These are phyloP conservation scores for Cyberlindnera euphorbiae DNA, from an alignment of 805 yeast species.

Conservation along the genomic window DNA sequence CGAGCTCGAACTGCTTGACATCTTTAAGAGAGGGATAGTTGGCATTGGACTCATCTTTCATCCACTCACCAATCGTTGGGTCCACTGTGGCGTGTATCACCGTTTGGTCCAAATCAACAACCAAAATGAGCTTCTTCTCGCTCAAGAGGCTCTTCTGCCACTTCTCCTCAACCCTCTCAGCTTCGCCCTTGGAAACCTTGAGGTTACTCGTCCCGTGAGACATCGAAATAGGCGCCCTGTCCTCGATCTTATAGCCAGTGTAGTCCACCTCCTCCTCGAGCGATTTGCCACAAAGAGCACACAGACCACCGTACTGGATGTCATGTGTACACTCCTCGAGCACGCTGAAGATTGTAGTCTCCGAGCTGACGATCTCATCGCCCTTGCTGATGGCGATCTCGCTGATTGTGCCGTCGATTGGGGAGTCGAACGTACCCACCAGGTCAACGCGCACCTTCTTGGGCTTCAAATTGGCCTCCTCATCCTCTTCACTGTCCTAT, in stretches of 20 bases:
- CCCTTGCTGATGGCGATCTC: slow-evolving; percentile 47
- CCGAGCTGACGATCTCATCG: slow-evolving; percentile 47
- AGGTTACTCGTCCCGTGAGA: slow-evolving; percentile 83
- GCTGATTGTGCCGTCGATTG: slow-evolving; percentile 66
- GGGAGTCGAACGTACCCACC: slow-evolving; percentile 76
- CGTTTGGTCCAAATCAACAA: slow-evolving; percentile 95
- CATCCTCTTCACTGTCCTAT: slow-evolving; percentile 22
- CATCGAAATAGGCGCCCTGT: slow-evolving; percentile 82
- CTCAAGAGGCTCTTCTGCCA: slow-evolving; percentile 56
- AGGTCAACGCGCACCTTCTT: slow-evolving; percentile 51
- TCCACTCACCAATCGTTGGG: slow-evolving; percentile 97
- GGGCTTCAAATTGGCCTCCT: slow-evolving; percentile 12
- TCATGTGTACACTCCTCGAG: slow-evolving; percentile 87
- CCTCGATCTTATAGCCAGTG: slow-evolving; percentile 48
- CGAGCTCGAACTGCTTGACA: slow-evolving; percentile 69
- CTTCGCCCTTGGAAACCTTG: slow-evolving; percentile 81
- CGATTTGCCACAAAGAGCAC: slow-evolving; percentile 87
- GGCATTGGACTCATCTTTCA: slow-evolving; percentile 77
- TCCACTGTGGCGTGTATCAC: slow-evolving; percentile 97
- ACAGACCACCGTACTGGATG: slow-evolving; percentile 90
- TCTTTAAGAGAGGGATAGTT: slow-evolving; percentile 81
- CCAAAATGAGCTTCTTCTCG: slow-evolving; percentile 73
- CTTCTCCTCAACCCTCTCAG: slow-evolving; percentile 70
- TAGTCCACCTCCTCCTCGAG: slow-evolving; percentile 73
- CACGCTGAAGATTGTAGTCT: slow-evolving; percentile 50